Conservation (phyloP, 1,284 basidiomycete species). For the Omphalotus olearius region DNA sequence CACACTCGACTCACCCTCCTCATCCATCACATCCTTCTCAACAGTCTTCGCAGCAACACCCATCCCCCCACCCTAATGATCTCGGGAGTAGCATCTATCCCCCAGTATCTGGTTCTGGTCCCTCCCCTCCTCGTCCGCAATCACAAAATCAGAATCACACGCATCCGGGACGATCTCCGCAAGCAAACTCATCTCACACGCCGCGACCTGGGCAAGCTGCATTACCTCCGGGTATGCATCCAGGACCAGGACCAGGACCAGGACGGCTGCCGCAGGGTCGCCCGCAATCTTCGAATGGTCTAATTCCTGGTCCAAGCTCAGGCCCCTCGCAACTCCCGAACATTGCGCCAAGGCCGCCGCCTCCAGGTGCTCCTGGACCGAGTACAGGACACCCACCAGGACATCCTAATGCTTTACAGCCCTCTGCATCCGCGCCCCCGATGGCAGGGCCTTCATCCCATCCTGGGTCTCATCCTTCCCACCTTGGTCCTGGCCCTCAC, state of each 20-base stretch:
- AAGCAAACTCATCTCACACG: slow-evolving; percentile 14
- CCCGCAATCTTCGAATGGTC: background rate
- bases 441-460: slow-evolving; percentile 8
- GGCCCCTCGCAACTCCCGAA: background rate
- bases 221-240: background rate
- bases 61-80: background rate
- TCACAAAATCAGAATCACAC: slow-evolving; percentile 1
- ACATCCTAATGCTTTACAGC: slow-evolving; percentile 22
- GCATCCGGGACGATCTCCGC: background rate
- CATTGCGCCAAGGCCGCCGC: background rate
- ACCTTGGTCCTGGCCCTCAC: background rate
- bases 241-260: too few relatives aligned
- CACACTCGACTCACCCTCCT: background rate
- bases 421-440: slow-evolving; percentile 12
- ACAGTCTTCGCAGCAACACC: slow-evolving; percentile 3
- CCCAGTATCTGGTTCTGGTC: background rate
- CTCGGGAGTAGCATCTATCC: background rate
- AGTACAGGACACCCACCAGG: slow-evolving; percentile 12
- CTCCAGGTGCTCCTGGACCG: background rate
- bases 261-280: background rate
- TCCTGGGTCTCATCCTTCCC: background rate
- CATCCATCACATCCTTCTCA: slow-evolving; percentile 1
- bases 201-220: background rate
- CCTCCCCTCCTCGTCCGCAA: background rate
- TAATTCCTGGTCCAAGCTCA: background rate